Evolutionary conservation across 805 yeast species (phyloP).

Genomic region (Candida nemodendra): DNA sequence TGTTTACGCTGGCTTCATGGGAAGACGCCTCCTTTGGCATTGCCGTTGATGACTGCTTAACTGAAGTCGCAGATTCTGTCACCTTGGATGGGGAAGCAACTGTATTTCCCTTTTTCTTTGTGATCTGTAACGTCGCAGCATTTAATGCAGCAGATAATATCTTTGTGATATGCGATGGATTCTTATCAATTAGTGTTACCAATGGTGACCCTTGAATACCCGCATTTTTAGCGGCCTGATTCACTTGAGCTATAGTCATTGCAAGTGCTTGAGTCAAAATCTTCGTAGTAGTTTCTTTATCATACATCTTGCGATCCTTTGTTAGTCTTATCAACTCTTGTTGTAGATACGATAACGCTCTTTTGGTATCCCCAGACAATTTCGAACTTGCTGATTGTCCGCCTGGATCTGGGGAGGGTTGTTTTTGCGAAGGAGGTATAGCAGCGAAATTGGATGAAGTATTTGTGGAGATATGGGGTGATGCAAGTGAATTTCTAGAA

Average conservation of each 20-base stretch:
- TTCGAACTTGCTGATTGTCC: no score
- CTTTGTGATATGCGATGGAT: conserved; percentile 76
- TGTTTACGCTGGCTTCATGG: conserved; percentile 6
- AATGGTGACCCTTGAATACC: conserved; percentile 79
- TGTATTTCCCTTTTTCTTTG: conserved; percentile 50
- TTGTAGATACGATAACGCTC: conserved; percentile 79
- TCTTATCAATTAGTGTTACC: conserved; percentile 73
- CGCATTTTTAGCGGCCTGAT: conserved; percentile 81
- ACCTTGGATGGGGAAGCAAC: conserved; percentile 14
- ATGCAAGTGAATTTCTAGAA: not conserved
- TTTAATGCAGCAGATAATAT: conserved; percentile 78
- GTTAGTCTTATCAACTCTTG: conserved; percentile 81
- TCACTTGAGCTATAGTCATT: conserved; percentile 87
- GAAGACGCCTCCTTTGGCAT: conserved; percentile 2
- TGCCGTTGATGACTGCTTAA: conserved; percentile 30
- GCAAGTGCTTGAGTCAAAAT: conserved; percentile 89
- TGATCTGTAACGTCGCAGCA: conserved; percentile 65
- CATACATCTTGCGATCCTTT: conserved; percentile 71
- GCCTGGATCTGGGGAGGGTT: conserved; percentile 19
- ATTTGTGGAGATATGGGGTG: conserved; percentile 7
- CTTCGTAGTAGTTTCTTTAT: conserved; percentile 79
- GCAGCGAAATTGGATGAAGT: conserved; percentile 19
- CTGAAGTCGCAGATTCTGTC: conserved; percentile 9
- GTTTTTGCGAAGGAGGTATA: conserved; percentile 3
- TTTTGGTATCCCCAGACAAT: conserved; percentile 59